Base-by-base conservation (phyloP, 1,284 basidiomycete genomes). In the Puccinia sorghi region DNA sequence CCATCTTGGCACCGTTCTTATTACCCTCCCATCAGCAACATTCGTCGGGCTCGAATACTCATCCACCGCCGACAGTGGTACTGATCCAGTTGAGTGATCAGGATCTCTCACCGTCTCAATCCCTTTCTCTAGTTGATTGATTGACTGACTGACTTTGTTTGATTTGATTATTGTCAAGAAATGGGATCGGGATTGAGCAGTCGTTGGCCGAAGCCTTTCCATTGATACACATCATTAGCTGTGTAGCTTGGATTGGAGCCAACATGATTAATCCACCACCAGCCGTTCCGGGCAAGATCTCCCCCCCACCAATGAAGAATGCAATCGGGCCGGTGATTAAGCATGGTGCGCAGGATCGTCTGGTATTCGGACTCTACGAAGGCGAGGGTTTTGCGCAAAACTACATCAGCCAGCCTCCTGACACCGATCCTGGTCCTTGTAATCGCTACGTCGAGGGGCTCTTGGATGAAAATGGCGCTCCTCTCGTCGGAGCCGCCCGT, bases 391-490 rank as follows among this genome's bases (percentile, higher is more conserved):
- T 71, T 25, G 52, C 41, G 5, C 66, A 43, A 25, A 50, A 57
- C 48, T 61, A 59, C 25, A 57, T 57, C 41, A 75, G 32, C 27
- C 37, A 67, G 27, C 48, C 37, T 32, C 64, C 37, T 17, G 67
- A 61, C 41, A 39, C 67, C 1, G 27, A 71, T 27, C 50, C 50
- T 11, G 37, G 32, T 17, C 46, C 73, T 15, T 75, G 57, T 56
- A 66, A 64, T 80, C 80, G 61, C 81, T 82, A 22, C 32, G 80
- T 64, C 41, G 81, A 80, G n/a, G 80, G 80, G 15, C 79, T 63
- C 8, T 59, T 79, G n/a, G 70, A 71, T 11, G 27, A 67, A 20
- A n/a, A 69, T 27, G n/a, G 57, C 0, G 12, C 56, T n/a, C 74
- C 79, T 17, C 54, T 72, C 9, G 52, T 39, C 52, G 81, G 81